phyloP scores from a whole-genome alignment of 768 basidiomycete genomes.

The Pleurotus cornucopiae region DNA sequence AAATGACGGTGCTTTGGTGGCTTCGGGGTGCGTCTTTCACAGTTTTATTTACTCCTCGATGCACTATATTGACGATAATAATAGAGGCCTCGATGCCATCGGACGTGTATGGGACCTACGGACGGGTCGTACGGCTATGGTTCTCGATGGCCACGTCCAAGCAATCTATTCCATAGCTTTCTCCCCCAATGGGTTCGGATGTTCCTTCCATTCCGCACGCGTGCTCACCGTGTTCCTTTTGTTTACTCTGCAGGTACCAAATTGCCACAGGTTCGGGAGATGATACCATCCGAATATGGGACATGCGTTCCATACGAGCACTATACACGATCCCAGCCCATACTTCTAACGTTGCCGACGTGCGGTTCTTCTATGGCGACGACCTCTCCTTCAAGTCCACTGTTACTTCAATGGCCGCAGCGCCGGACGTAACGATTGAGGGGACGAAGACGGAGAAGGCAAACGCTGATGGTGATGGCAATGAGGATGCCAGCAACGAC shows the following conservation, averaged over 20 bases:
- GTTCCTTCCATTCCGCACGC: slow-evolving; percentile 5
- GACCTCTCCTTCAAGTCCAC: slow-evolving; percentile 43
- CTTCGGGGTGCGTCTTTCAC: slow-evolving; percentile 70
- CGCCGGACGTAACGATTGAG: slow-evolving; percentile 42
- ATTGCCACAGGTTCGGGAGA: slow-evolving; percentile 96
- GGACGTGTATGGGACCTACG: slow-evolving; percentile 97
- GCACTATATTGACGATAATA: neutral
- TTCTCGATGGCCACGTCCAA: slow-evolving; percentile 94
- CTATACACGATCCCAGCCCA: slow-evolving; percentile 96
- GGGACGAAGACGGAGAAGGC: slow-evolving; percentile 29
- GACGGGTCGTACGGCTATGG: slow-evolving; percentile 95
- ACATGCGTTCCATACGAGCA: slow-evolving; percentile 90
- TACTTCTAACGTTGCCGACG: slow-evolving; percentile 89
- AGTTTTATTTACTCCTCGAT: slow-evolving; percentile 4
- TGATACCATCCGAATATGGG: slow-evolving; percentile 98
- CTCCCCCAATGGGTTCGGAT: slow-evolving; percentile 89
- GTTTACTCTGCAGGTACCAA: slow-evolving; percentile 66
- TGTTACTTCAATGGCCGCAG: slow-evolving; percentile 24
- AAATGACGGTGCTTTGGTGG: slow-evolving; percentile 87
- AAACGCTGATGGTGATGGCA: slow-evolving; percentile 22
- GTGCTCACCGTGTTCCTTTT: neutral
- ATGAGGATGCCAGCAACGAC: slow-evolving; percentile 29
- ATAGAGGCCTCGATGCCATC: slow-evolving; percentile 92
- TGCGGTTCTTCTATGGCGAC: slow-evolving; percentile 85
- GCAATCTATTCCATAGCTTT: slow-evolving; percentile 89